Percentiles rank a stretch among this genome's conserved stretches.
These are phyloP conservation scores for Phytophthora pistaciae DNA, from an alignment of 352 stramenopile genomes.

Conservation along the genomic window DNA sequence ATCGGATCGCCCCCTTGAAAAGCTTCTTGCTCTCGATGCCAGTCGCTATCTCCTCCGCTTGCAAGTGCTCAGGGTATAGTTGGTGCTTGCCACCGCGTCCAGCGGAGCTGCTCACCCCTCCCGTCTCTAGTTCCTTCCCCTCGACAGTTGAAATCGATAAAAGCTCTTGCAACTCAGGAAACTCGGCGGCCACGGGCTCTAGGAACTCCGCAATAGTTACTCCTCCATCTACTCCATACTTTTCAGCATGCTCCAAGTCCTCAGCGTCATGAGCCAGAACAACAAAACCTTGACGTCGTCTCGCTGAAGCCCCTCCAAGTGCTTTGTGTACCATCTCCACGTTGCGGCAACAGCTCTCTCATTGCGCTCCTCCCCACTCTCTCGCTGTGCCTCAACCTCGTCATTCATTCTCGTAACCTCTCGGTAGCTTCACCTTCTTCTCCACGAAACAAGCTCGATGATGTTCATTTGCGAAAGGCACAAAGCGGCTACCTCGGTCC, in stretches of 20 bases:
- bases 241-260: background rate
- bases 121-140: background rate
- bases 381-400: background rate
- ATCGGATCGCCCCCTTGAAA: background rate
- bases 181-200: background rate
- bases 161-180: background rate
- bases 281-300: background rate
- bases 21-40: background rate
- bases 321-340: background rate
- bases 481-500: background rate
- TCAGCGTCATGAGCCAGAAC: background rate
- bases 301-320: background rate
- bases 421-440: no score
- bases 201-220: background rate
- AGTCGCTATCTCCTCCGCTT: background rate
- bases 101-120: background rate
- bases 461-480: no score
- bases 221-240: background rate
- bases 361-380: background rate
- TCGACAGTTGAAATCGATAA: background rate
- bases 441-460: no score
- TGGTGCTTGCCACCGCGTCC: background rate
- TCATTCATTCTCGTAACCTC: no score
- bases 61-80: background rate
- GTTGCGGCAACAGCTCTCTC: background rate